Base-by-base conservation (phyloP, 441 rosid species). In the Pelargonium fulgidum region DNA sequence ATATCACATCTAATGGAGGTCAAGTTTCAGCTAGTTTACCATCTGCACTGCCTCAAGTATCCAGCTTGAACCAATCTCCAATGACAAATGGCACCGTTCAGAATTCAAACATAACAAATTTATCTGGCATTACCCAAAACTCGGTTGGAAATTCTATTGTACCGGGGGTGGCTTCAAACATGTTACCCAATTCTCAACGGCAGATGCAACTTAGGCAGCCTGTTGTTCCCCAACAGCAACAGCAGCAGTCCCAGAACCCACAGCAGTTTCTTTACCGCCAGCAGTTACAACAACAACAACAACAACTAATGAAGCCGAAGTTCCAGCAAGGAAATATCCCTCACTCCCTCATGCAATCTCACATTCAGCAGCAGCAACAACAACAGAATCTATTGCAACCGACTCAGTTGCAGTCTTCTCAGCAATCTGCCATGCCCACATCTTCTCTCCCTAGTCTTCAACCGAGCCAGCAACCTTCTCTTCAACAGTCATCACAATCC, bases 141-240 rank as follows among this genome's bases (percentile, higher is more conserved):
- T 73, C 85, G 33, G 80, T 81, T 12, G 93, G 83, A 24, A 77
- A 72, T 76, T 66, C 85, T 39, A 67, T 84, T 70, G 85, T 85
- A 41, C 94, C 87, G 78, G 89, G 86, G 72, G 76, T 87, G 65
- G 70, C 87, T 24, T 72, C 93, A 54, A 89, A 75, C 76, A 74
- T 87, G 79, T 85, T 77, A 74, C 68, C 88, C 52, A 82, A 83
- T 77, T 70, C 91, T 75, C 98, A 85, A 77, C 82, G 92, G 82
- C 92, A 84, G 79, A 85, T 92, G 80, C 81, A 74, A 65, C 81
- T 88, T 41, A 90, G 91, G 88, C 93, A 84, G 65, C 90, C 79
- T 70, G 82, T 77, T 76, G 83, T 84, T 76, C 79, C 92, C 70
- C 88, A 85, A 24, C 97, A 89, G 79, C 93, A 84, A 39, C 90